A percentile compares a stretch with the other conserved stretches of the same genome.
Evolutionary conservation across 2,329 filamentous ascomycete genomes (phyloP).

Genomic region (Penicillium sclerotiorum): DNA sequence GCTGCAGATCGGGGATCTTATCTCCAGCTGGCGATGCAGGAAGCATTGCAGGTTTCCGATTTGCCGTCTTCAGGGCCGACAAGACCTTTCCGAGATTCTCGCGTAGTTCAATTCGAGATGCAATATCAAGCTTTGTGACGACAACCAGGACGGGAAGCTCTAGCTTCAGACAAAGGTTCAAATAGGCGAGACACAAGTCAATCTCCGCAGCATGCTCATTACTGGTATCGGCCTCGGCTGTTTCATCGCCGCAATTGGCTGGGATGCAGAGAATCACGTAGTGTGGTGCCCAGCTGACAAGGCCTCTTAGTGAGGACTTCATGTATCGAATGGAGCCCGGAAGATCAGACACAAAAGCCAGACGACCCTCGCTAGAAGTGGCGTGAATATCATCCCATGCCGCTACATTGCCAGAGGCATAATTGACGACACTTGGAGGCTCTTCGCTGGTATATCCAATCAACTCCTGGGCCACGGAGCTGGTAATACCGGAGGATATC

Average conservation of each 20-base stretch:
- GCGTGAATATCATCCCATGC: constrained; percentile 96
- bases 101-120: constrained; percentile 71
- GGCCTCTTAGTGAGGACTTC: constrained; percentile 81
- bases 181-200: constrained; percentile 75
- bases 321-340: constrained; percentile 88
- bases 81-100: constrained; percentile 73
- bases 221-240: constrained; percentile 18
- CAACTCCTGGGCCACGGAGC: constrained; percentile 90
- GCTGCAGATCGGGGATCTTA: constrained; percentile 55
- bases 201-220: constrained; percentile 53
- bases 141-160: constrained; percentile 76
- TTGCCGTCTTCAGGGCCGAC: constrained; percentile 73
- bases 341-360: constrained; percentile 89
- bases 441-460: constrained; percentile 69
- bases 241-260: constrained; percentile 68
- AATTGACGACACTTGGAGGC: constrained; percentile 64
- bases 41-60: constrained; percentile 74
- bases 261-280: constrained; percentile 89
- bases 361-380: constrained; percentile 67
- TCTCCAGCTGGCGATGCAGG: constrained; percentile 49
- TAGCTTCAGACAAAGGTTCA: constrained; percentile 82
- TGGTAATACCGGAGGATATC: constrained; percentile 86
- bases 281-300: constrained; percentile 95
- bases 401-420: constrained; percentile 80
- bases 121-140: constrained; percentile 89